phyloP scores from a whole-genome alignment of 352 stramenopile genomes.

The Phytopythium delawarense region DNA sequence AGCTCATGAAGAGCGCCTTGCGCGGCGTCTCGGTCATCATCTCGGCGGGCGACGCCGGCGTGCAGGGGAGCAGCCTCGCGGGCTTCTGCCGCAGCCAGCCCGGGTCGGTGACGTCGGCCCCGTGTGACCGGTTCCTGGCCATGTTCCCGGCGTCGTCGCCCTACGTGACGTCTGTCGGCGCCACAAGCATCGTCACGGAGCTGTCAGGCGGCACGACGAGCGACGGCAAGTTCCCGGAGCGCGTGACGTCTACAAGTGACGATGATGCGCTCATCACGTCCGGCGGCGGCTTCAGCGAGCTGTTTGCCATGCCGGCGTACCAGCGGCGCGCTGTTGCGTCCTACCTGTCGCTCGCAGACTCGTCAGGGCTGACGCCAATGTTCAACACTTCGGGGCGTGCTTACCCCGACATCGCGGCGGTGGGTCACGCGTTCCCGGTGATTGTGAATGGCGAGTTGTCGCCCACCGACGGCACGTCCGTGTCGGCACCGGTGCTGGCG shows the following conservation, averaged over 20 bases:
- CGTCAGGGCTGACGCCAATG: slow-evolving; percentile 16
- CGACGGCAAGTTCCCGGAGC: slow-evolving; percentile 38
- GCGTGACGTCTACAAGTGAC: slow-evolving; percentile 37
- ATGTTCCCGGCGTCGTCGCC: slow-evolving; percentile 74
- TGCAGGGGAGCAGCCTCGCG: slow-evolving; percentile 46
- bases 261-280: slow-evolving; percentile 63
- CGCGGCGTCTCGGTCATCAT: slow-evolving; percentile 63
- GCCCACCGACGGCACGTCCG: slow-evolving; percentile 66
- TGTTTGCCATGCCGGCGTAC: slow-evolving; percentile 47
- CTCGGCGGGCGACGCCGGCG: slow-evolving; percentile 59
- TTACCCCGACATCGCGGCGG: slow-evolving; percentile 59
- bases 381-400: slow-evolving; percentile 47
- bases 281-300: slow-evolving; percentile 62
- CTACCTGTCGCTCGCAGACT: slow-evolving; percentile 29
- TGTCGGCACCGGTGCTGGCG: slow-evolving; percentile 62
- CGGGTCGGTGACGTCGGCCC: slow-evolving; percentile 18
- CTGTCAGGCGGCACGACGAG: slow-evolving; percentile 4
- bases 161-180: slow-evolving; percentile 67
- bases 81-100: slow-evolving; percentile 33
- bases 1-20: slow-evolving; percentile 73
- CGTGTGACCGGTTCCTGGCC: slow-evolving; percentile 34
- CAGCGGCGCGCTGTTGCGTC: slow-evolving; percentile 31
- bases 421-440: slow-evolving; percentile 63
- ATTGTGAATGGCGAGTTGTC: slow-evolving; percentile 46
- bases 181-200: slow-evolving; percentile 33